Base-by-base conservation (phyloP, 495 filamentous ascomycete species). In the Penicillium waksmanii region DNA sequence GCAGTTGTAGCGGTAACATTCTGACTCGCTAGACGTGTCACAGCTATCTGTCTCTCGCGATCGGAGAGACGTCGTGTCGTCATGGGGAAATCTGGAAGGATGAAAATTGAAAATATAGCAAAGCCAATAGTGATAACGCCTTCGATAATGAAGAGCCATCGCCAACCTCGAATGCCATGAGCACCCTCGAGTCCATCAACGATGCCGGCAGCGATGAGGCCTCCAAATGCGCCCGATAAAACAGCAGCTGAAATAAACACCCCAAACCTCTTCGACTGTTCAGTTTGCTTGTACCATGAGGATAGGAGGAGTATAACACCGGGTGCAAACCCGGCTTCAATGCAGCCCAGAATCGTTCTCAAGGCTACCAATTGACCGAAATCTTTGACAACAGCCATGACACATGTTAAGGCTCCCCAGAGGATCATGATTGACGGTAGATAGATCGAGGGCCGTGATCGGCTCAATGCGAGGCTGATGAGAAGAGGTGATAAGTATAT, bases 121-220 rank as follows among this genome's bases (percentile, higher is more conserved):
- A 61, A 51, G 0, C 67, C 65, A 31, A 66, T 56, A 0, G 88
- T 89, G 51, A 77, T 77, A 9, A 73, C 66, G 2, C 89, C 89
- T 63, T 92, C 88, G 43, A 91, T 82, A 51, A 91, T 73, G 66
- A 92, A 92, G 3, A 91, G 79, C 74, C 88, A 91, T 18, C 85
- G 76, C 89, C 89, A 92, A 5, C 78, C 73, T 4, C 71, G 68
- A 57, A 91, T 92, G 35, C 85, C 85, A 31, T 82, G 71, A 3
- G 49, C 67, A 2, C 71, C 73, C 17, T 71, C 66, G 2, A 75
- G 60, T 3, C 58, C 53, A 4, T 62, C 51, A 10, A 66, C 56
- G 21, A 75, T 81, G 1, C 64, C 77, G 6, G 74, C 78, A 6
- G 82, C 80, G 15, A 84, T 61, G 8, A 84, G 58, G 3, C 81